A percentile compares a stretch with the other conserved stretches of the same genome.
These are phyloP conservation scores for Jacaranda mimosifolia DNA, from an alignment of 257 asterid genomes.

Conservation along the genomic window DNA sequence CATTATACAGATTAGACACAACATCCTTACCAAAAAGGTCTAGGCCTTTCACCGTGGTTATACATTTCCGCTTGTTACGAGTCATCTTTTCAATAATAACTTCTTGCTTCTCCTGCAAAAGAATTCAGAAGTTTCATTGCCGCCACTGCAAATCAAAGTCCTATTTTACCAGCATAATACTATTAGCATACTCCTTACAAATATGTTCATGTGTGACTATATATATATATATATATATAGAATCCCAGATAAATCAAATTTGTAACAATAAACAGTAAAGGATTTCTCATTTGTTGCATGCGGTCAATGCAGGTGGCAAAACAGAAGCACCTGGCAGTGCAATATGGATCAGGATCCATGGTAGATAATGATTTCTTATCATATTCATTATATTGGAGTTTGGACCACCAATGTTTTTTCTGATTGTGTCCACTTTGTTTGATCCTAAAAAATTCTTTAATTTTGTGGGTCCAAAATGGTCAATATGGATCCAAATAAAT, in stretches of 20 bases:
- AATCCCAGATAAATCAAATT: constrained; percentile 1
- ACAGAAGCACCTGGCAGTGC: neutral
- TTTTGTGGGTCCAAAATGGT: neutral
- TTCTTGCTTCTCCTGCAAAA: constrained; percentile 86
- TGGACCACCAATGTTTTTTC: neutral
- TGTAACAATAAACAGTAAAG: neutral
- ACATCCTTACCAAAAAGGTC: constrained; percentile 81
- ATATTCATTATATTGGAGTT: constrained; percentile 10
- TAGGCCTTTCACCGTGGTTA: constrained; percentile 95
- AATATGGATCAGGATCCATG: constrained; percentile 1
- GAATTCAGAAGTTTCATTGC: constrained; percentile 23
- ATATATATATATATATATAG: neutral
- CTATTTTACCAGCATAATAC: constrained; percentile 24
- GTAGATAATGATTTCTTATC: neutral
- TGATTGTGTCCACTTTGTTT: neutral
- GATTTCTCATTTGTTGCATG: neutral
- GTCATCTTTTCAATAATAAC: constrained; percentile 92
- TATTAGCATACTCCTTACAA: constrained; percentile 5
- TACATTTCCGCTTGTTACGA: constrained; percentile 93
- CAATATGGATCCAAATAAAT: constrained; percentile 3
- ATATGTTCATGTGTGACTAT: neutral
- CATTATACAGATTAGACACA: constrained; percentile 12
- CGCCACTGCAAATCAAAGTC: constrained; percentile 10
- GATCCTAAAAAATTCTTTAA: neutral
- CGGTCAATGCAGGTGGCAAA: no score